Conservation (phyloP, 139 green algal genomes). For the Spirogloea muscicola region DNA sequence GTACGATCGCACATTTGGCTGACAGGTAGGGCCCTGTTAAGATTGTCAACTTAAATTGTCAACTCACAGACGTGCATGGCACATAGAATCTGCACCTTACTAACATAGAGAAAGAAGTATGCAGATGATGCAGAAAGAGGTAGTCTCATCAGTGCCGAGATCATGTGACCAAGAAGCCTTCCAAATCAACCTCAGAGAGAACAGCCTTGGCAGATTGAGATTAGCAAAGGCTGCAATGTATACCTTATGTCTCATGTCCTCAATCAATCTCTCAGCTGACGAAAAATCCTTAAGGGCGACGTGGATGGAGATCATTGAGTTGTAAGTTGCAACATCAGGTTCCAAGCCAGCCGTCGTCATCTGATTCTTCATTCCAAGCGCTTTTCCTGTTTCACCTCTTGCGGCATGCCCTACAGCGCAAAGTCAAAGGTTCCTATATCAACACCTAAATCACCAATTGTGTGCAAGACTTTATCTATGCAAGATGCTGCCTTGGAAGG, state of each 20-base stretch:
- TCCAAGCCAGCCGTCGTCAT: no score
- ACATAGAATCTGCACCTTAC: neutral
- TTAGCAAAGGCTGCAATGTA: neutral
- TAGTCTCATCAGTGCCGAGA: neutral
- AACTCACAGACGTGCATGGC: no score
- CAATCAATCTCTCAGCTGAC: slow-evolving; percentile 8
- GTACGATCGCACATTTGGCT: no score
- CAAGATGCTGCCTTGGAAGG: no score
- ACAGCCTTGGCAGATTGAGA: neutral
- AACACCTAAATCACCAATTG: no score
- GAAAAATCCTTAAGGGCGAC: slow-evolving; percentile 1
- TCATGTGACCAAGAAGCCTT: neutral
- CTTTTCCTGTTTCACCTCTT: no score
- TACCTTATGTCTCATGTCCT: slow-evolving; percentile 12
- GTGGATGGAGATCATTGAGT: slow-evolving; percentile 24
- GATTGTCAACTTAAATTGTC: no score
- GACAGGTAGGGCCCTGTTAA: no score
- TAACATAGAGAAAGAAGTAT: neutral
- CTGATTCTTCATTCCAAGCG: no score
- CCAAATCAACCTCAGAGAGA: neutral
- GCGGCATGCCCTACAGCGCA: no score
- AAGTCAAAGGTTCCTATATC: no score
- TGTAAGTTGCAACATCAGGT: slow-evolving; percentile 16
- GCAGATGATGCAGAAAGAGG: neutral
- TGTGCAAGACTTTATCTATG: no score